Conservation (phyloP, 805 yeast species). For the Ogataea kodamae region DNA sequence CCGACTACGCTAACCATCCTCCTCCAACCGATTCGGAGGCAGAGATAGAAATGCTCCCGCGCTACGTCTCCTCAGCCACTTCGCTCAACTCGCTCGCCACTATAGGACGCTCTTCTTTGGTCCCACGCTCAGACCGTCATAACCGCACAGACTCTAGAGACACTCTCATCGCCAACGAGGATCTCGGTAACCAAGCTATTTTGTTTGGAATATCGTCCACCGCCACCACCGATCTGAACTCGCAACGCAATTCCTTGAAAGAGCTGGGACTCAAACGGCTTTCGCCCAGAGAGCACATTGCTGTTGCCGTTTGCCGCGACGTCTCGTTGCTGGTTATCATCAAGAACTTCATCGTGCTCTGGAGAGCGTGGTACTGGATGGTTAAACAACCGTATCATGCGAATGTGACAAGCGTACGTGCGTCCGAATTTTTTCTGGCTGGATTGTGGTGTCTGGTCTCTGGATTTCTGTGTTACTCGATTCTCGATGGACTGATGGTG, state of each 20-base stretch:
- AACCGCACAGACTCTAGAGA: conserved; percentile 11
- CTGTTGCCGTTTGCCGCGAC: conserved; percentile 75
- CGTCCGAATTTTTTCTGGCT: conserved; percentile 76
- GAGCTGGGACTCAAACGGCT: conserved; percentile 65
- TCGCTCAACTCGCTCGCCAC: conserved; percentile 15
- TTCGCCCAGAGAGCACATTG: conserved; percentile 71
- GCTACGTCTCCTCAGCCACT: conserved; percentile 17
- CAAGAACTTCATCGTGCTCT: conserved; percentile 26
- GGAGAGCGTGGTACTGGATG: conserved; percentile 28
- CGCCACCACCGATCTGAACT: conserved; percentile 26
- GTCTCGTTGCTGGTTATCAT: conserved; percentile 48
- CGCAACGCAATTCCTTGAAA: conserved; percentile 40
- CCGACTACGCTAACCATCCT: conserved; percentile 39
- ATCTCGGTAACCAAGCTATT: conserved; percentile 17
- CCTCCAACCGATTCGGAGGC: conserved; percentile 37
- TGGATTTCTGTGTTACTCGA: conserved; percentile 77
- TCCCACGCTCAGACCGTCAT: conserved; percentile 3
- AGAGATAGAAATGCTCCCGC: conserved; percentile 21
- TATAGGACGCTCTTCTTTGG: conserved; percentile 3
- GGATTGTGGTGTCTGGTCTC: conserved; percentile 93
- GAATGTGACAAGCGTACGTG: conserved; percentile 52
- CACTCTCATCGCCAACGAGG: conserved; percentile 13
- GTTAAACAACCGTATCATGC: conserved; percentile 20
- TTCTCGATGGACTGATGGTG: conserved; percentile 83
- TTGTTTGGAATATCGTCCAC: conserved; percentile 28